phyloP scores from a whole-genome alignment of 352 stramenopile genomes.

The Phytopythium cucurbitacearum region DNA sequence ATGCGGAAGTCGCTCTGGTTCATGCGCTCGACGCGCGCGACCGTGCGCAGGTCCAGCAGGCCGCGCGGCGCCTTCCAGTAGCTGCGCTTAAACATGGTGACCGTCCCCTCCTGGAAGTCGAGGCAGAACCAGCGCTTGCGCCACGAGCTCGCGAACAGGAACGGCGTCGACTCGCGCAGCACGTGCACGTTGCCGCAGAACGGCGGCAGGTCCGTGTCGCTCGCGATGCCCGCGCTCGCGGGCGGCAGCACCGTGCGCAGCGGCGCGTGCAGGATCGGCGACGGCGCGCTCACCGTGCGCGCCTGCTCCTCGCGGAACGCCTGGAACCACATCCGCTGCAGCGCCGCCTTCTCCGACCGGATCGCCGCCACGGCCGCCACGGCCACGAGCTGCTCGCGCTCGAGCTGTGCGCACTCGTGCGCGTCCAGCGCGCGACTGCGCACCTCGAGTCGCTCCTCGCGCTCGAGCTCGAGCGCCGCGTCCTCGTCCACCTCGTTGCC shows the following conservation, averaged over 20 bases:
- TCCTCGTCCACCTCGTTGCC: conserved; percentile 65
- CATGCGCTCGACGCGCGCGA: conserved; percentile 63
- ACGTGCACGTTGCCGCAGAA: conserved; percentile 77
- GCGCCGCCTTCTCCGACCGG: conserved; percentile 51
- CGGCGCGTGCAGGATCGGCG: conserved; percentile 16
- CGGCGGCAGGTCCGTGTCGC: conserved; percentile 47
- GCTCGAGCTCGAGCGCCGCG: conserved; percentile 39
- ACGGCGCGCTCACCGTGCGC: conserved; percentile 11
- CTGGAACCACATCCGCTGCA: conserved; percentile 54
- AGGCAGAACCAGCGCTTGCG: conserved; percentile 82
- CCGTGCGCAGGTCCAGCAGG: conserved; percentile 60
- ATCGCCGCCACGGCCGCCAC: conserved; percentile 57
- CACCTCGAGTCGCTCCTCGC: conserved; percentile 41
- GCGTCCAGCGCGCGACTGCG: conserved; percentile 60
- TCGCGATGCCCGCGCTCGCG: conserved; percentile 9
- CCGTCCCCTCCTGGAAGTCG: conserved; percentile 63
- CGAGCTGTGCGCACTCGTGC: conserved; percentile 58
- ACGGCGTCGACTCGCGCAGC: conserved; percentile 71
- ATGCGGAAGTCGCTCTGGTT: conserved; percentile 66
- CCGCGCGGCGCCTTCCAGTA: conserved; percentile 80
- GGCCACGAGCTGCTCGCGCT: conserved; percentile 41
- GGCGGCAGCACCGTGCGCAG: conserved; percentile 25
- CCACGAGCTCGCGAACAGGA: conserved; percentile 65
- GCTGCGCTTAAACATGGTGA: conserved; percentile 82
- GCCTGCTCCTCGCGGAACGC: conserved; percentile 50